A percentile compares a stretch with the other conserved stretches of the same genome.
phyloP scores from a whole-genome alignment of 257 asterid species.

The Solanum sparsipilum region DNA sequence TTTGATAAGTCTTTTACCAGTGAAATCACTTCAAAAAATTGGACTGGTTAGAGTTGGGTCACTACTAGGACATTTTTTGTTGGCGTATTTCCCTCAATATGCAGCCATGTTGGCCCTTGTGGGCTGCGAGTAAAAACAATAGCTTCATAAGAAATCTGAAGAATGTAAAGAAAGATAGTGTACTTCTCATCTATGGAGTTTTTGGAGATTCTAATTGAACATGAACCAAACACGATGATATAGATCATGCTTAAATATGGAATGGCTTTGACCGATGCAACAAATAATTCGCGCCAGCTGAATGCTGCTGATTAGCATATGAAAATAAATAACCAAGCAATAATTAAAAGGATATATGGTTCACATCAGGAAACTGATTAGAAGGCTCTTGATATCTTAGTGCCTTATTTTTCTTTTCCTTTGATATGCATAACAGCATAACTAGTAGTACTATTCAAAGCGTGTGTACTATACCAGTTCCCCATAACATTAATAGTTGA shows the following conservation, averaged over 20 bases:
- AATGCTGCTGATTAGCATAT: background rate
- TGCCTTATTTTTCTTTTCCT: background rate
- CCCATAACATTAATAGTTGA: background rate
- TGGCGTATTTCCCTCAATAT: background rate
- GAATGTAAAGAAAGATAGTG: background rate
- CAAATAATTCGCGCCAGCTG: background rate
- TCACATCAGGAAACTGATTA: background rate
- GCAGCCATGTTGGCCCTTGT: background rate
- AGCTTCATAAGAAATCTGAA: background rate
- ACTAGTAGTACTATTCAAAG: background rate
- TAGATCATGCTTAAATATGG: background rate
- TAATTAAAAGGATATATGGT: background rate
- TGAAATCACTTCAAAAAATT: background rate
- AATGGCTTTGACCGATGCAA: background rate
- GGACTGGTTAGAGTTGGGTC: background rate
- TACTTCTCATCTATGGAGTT: background rate
- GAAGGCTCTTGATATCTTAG: background rate
- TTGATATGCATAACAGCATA: background rate
- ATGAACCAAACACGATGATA: background rate
- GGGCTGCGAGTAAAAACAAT: background rate
- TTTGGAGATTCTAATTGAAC: background rate
- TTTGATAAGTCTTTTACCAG: background rate
- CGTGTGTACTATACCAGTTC: background rate
- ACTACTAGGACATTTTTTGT: background rate
- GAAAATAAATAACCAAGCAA: background rate